Evolutionary conservation across 331 rosid species (phyloP), one percentile per base, ranked within the genome.

Genomic region (Dryas integrifolia): DNA sequence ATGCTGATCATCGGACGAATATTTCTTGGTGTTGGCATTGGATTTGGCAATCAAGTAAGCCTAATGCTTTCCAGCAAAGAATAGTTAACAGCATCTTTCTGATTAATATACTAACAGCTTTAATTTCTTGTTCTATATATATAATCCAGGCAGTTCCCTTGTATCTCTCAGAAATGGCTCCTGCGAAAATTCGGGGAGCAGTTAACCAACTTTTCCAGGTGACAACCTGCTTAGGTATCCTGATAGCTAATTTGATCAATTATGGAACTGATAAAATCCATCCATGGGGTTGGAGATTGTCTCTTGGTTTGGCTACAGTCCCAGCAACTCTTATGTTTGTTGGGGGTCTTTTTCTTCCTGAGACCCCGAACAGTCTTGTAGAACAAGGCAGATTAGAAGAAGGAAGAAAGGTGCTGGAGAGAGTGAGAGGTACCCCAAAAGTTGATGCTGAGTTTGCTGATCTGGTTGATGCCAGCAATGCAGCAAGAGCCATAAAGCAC

Each of bases 151-250:
- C 98, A 15, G 96, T 91, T 80, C 98, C 98, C 4, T 82, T 93
- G 81, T 93, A 93, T 78, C 88, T 93, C 12, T 89, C 97, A 1
- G 98, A 93, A 81, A 93, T 93, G 92, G 98, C 98, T 64, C 98
- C 98, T 11, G 92, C 95, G 1, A 91, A 81, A 26, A 85, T 78
- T 52, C 81, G 98, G 61, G 98, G 96, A 74, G 92, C 91, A 7
- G 91, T 93, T 57, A 93, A 93, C 85, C 98, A 91, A 73, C 88
- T 93, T 69, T 93, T 93, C 81, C 98, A 94, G 80, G 74, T 94
- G 72, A 94, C 98, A 52, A 89, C 98, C 11, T 94, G 97, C 81
- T 72, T 85, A 61, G 98, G 98, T 45, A 87, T 94, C 48, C 67
- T 94, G 46, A 9, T 88, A 45, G 98, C 98, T 12, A 94, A 89